phyloP scores from a whole-genome alignment of 2,329 filamentous ascomycete species.

The Acrodontium crateriforme region DNA sequence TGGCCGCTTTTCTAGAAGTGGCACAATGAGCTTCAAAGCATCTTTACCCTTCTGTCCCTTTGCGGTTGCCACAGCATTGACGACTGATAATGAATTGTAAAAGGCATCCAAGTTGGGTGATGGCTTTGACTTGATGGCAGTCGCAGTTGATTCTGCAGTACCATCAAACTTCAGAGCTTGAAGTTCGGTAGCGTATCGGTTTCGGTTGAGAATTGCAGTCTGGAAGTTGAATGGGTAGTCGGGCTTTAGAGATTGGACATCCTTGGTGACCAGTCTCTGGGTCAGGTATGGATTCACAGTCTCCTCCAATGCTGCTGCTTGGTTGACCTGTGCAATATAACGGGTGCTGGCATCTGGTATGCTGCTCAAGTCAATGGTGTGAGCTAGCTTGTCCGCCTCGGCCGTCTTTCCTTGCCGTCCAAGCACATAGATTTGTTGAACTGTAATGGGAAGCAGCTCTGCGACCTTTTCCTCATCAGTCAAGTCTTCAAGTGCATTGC shows the following conservation, averaged over 20 bases:
- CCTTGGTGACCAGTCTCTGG: conserved; percentile 46
- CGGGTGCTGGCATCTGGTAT: conserved; percentile 54
- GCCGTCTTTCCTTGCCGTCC: conserved; percentile 50
- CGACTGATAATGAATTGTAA: conserved; percentile 44
- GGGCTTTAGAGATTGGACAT: conserved; percentile 38
- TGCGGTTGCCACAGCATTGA: conserved; percentile 63
- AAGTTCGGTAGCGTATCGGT: conserved; percentile 51
- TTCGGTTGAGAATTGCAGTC: conserved; percentile 44
- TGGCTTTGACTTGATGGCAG: conserved; percentile 33
- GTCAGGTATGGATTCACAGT: conserved; percentile 52
- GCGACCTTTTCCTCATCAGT: conserved; percentile 58
- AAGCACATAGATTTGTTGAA: conserved; percentile 63
- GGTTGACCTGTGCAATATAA: conserved; percentile 55
- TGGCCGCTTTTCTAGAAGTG: conserved; percentile 58
- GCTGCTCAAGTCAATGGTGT: conserved; percentile 47
- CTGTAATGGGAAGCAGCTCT: conserved; percentile 60
- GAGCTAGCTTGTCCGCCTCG: conserved; percentile 51
- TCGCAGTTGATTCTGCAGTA: conserved; percentile 42
- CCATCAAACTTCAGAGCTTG: conserved; percentile 55
- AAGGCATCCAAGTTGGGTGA: conserved; percentile 25
- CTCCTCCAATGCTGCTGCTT: conserved; percentile 32
- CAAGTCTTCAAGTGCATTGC: conserved; percentile 59
- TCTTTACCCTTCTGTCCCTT: conserved; percentile 49
- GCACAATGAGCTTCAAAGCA: conserved; percentile 55
- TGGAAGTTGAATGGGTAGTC: conserved; percentile 65